Evolutionary conservation across 2,329 filamentous ascomycete species (phyloP).

Genomic region (Phialocephala subalpina): DNA sequence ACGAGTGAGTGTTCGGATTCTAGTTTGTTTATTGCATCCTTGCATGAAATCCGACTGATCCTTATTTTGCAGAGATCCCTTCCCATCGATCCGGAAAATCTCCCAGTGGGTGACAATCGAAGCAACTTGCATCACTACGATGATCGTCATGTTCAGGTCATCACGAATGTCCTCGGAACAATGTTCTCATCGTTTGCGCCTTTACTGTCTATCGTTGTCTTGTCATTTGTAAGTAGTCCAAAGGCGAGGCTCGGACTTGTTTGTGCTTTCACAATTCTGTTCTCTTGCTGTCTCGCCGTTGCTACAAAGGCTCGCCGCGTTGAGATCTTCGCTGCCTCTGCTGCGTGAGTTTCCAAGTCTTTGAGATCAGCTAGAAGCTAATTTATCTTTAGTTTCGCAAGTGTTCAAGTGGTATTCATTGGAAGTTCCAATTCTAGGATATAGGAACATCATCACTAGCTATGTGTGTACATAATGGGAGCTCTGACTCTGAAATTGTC

Average conservation of each 20-base stretch:
- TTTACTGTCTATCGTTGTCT: constrained; percentile 25
- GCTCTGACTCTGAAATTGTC: no score
- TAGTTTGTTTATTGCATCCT: background rate
- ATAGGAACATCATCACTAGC: background rate
- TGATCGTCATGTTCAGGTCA: constrained; percentile 11
- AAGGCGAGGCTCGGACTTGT: constrained; percentile 12
- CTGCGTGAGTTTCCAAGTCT: constrained; percentile 15
- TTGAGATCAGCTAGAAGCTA: background rate
- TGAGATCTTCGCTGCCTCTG: constrained; percentile 21
- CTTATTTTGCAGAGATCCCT: constrained; percentile 13
- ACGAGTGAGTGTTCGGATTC: constrained; percentile 15
- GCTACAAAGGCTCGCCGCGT: constrained; percentile 25
- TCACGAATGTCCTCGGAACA: constrained; percentile 27
- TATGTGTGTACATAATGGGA: background rate
- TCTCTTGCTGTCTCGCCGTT: constrained; percentile 22
- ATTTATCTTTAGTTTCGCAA: constrained; percentile 21
- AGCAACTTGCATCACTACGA: constrained; percentile 24
- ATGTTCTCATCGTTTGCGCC: constrained; percentile 28
- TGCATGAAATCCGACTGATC: background rate
- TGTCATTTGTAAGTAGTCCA: constrained; percentile 21
- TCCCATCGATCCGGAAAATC: constrained; percentile 20
- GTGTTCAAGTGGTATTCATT: constrained; percentile 29
- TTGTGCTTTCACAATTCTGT: constrained; percentile 28
- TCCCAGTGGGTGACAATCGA: constrained; percentile 21
- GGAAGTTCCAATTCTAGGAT: constrained; percentile 21